Base-by-base conservation (phyloP, 1,139 yeast species). In the Blastobotrys serpentis region DNA sequence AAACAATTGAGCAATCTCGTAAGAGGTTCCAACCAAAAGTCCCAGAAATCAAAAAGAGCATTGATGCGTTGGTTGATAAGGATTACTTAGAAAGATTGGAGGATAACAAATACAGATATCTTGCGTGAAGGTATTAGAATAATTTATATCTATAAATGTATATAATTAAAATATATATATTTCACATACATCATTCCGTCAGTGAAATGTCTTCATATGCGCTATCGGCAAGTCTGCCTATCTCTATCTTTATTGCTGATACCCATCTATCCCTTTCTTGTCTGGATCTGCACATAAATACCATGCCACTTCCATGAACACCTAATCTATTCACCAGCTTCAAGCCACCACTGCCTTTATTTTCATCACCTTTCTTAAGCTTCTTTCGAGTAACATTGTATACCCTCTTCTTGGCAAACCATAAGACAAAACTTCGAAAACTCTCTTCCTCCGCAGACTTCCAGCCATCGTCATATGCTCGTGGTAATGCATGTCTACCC, bases 191-290 rank as follows among this genome's bases (percentile, higher is more conserved):
- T 23, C 26, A 30, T 19, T 47, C 29, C 2, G 48, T 46, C 14
- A 56, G 43, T 11, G 44, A 45, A 38, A 63, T 58, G 42, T 63
- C 65, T 7, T 56, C 58, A 40, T 57, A 44, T 25, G 55, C 47
- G 11, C 57, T 54, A 6, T 56, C 60, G 3, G 61, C 57, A 22
- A 77, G 72, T 51, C 89, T 69, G 54, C 84, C 89, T 52, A 86
- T 73, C 58, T 86, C 95, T 4, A 76, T 68, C 52, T 78, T 71
- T 22, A 89, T 69, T 22, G 78, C 75, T 4, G 78, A 68, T 1
- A 86, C 90, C 98, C 98, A 90, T 26, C 78, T 55, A 62, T 90
- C 96, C 47, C 92, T 73, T 56, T 88, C 96, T 55, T 84, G 86
- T 40, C 95, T 70, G 1, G 95, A 85, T 38, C 94, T 67, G 1